These are phyloP conservation scores for sunflower (Helianthus annuus) DNA, from an alignment of 129 eudicot species.

Conservation along the genomic window HanXRQr2.0-SUNRISE NC_035436.2:166739887-166740386, in stretches of 20 bases:
- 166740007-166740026: not conserved
- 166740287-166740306: slow-evolving; percentile 3
- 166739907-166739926: slow-evolving; percentile 8
- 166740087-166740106: no score
- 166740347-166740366: slow-evolving; percentile 9
- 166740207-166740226: not conserved
- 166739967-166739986: slow-evolving; percentile 18
- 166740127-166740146: no score
- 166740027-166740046: slow-evolving; percentile 14
- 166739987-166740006: slow-evolving; percentile 1
- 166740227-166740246: slow-evolving; percentile 2
- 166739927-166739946: not conserved
- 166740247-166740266: not conserved
- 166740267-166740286: slow-evolving; percentile 10
- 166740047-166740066: not conserved
- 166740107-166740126: no score
- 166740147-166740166: no score
- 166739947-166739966: not conserved
- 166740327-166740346: not conserved
- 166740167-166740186: no score
- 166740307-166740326: slow-evolving; percentile 12
- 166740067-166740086: no score
- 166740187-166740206: no score
- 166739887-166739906: not conserved
- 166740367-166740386: not conserved